Evolutionary conservation across 169 alveolate species (phyloP).

Genomic region (Cryptosporidium meleagridis): DNA sequence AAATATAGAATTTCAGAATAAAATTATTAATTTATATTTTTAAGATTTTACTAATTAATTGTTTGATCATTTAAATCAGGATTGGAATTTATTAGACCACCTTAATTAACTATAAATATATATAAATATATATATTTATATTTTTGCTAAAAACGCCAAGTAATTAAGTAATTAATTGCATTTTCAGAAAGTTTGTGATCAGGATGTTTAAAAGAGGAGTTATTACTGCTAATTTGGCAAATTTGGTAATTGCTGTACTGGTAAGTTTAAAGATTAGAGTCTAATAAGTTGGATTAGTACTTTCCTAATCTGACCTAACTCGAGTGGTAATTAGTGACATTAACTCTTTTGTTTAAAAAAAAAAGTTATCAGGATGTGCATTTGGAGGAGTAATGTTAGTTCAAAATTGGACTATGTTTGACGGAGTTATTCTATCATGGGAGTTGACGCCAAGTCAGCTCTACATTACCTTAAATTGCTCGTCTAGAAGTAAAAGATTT

Average conservation of each 20-base stretch:
- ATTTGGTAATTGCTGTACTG: constrained; percentile 45
- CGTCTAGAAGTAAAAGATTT: constrained; percentile 49
- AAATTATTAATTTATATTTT: not conserved
- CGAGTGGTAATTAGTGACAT: not conserved
- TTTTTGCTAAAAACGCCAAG: not conserved
- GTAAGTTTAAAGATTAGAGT: constrained; percentile 17
- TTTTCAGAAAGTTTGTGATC: not conserved
- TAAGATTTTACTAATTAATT: not conserved
- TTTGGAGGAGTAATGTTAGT: constrained; percentile 58
- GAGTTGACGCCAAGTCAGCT: constrained; percentile 44
- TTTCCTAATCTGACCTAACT: not conserved
- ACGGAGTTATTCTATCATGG: constrained; percentile 48
- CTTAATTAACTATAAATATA: not conserved
- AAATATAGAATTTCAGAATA: not conserved
- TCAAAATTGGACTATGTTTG: constrained; percentile 61
- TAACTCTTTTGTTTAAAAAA: not conserved
- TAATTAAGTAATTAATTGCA: not conserved
- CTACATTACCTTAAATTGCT: constrained; percentile 42
- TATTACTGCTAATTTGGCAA: constrained; percentile 38
- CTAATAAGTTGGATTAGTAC: not conserved
- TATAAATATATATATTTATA: not conserved
- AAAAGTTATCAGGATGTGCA: constrained; percentile 63
- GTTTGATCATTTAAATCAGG: not conserved
- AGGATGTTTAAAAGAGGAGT: constrained; percentile 64
- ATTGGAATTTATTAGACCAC: not conserved